A percentile compares a stretch with the other conserved stretches of the same genome.
These are phyloP conservation scores for Pistacia integerrima DNA, from an alignment of 345 rosid genomes.

Conservation along the genomic window DNA sequence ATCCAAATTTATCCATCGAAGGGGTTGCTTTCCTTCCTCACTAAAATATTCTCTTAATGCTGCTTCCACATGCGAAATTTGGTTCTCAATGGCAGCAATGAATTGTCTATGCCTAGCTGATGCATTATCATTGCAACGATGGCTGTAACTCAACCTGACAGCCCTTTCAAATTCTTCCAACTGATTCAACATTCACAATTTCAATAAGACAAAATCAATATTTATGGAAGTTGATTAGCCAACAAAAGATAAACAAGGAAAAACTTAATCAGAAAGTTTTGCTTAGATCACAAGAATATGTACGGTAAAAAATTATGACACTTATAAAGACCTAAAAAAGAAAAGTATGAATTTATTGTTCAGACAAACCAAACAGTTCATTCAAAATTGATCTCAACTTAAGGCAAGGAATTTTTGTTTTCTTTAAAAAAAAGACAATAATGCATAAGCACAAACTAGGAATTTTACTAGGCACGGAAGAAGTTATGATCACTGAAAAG, in stretches of 20 bases:
- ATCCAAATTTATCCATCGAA: conserved; percentile 73
- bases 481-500: not conserved
- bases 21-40: conserved; percentile 65
- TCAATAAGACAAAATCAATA: conserved; percentile 7
- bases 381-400: not conserved
- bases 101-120: conserved; percentile 74
- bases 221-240: not conserved
- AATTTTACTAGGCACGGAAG: not conserved
- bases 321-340: not conserved
- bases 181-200: conserved; percentile 44
- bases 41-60: conserved; percentile 50
- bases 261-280: not conserved
- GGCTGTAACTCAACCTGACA: conserved; percentile 59
- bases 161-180: conserved; percentile 89
- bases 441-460: not conserved
- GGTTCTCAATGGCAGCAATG: conserved; percentile 66
- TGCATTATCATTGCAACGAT: conserved; percentile 46
- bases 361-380: not conserved
- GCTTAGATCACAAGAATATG: not conserved
- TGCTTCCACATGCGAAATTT: conserved; percentile 61
- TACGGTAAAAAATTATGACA: not conserved
- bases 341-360: not conserved
- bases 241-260: not conserved
- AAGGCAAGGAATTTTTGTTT: not conserved
- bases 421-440: not conserved